A percentile compares a stretch with the other conserved stretches of the same genome.
phyloP scores from a whole-genome alignment of 2,329 filamentous ascomycete genomes.

The Emergomyces pasteurianus region DNA sequence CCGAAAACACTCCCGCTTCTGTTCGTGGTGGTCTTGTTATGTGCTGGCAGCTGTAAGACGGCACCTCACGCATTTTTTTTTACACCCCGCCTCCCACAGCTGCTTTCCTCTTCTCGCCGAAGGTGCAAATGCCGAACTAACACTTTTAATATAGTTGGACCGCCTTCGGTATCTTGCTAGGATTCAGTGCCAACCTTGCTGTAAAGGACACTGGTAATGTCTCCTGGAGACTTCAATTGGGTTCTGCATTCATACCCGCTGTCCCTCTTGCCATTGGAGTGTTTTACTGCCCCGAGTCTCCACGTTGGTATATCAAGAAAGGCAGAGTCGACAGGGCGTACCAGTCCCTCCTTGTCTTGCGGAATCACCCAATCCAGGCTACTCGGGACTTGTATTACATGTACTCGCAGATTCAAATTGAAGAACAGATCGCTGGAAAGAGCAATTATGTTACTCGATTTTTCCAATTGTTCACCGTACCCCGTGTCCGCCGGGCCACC shows the following conservation, averaged over 20 bases:
- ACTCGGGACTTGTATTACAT: slow-evolving; percentile 53
- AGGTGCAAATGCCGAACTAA: slow-evolving; percentile 1
- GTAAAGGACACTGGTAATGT: slow-evolving; percentile 48
- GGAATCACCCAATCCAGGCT: slow-evolving; percentile 48
- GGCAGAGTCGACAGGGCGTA: slow-evolving; percentile 50
- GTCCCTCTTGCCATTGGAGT: slow-evolving; percentile 47
- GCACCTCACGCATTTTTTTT: slow-evolving; percentile 14
- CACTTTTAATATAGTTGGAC: slow-evolving; percentile 29
- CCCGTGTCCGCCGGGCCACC: slow-evolving; percentile 47
- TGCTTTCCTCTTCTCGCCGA: not conserved
- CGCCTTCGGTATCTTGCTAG: slow-evolving; percentile 55
- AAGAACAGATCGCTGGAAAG: slow-evolving; percentile 29
- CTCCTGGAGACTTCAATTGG: slow-evolving; percentile 53
- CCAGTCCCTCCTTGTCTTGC: slow-evolving; percentile 43
- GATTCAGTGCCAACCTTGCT: slow-evolving; percentile 52
- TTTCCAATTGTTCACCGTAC: slow-evolving; percentile 38
- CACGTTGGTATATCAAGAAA: slow-evolving; percentile 58
- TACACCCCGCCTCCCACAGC: not conserved
- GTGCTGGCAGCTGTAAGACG: slow-evolving; percentile 38
- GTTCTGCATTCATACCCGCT: slow-evolving; percentile 53
- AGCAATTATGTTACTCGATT: slow-evolving; percentile 52
- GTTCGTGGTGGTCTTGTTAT: slow-evolving; percentile 47
- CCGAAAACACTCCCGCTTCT: slow-evolving; percentile 43
- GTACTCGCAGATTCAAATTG: slow-evolving; percentile 39
- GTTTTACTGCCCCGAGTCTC: slow-evolving; percentile 53